Base-by-base conservation (phyloP, 139 green algal species). In the Chlamydomonas sphaeroides region DNA sequence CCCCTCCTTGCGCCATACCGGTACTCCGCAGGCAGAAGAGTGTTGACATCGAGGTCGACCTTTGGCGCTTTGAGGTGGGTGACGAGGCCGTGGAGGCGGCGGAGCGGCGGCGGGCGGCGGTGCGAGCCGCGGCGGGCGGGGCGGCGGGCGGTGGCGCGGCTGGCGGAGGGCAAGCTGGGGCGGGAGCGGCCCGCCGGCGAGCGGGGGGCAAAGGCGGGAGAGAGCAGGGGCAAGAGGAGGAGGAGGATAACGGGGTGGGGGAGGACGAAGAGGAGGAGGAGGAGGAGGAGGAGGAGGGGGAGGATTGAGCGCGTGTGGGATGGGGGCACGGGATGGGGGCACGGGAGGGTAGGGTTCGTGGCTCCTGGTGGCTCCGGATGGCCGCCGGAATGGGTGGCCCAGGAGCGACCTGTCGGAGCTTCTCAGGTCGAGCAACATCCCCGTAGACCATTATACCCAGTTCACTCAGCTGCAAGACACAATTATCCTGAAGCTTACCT, bases 11-110 rank as follows among this genome's bases (percentile, higher is more conserved):
- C n/a, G n/a, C n/a, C n/a, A n/a, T n/a, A n/a, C n/a, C n/a, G n/a
- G n/a, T n/a, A n/a, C 30, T 21, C 5, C 87, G 84, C 91, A 96
- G 92, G 88, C 86, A 94, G 74, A 90, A 89, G 42, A 90, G 75
- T 14, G 94, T 92, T 32, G 94, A 97, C 67, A 94, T 97, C 20
- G 93, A 96, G 48, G 94, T 97, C 53, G 94, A 97, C 76, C 74
- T 97, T 39, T 97, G 94, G 94, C 83, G 94, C 2, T 97, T 97
- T 75, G 85, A 94, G 69, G 85, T 83, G 42, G 76, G 76, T 2
- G 41, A 39, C 2, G 32, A 21, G 65, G 32, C n/a, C 28, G 8
- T 17, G 65, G 36, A 49, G 66, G 38, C 38, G 41, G 17, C 7
- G 41, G 21, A 41, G 39, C 39, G 21, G 11, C 66, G 10, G 66